Evolutionary conservation across 73 alveolate genomes (phyloP).

Genomic region (Chromera velia): DNA sequence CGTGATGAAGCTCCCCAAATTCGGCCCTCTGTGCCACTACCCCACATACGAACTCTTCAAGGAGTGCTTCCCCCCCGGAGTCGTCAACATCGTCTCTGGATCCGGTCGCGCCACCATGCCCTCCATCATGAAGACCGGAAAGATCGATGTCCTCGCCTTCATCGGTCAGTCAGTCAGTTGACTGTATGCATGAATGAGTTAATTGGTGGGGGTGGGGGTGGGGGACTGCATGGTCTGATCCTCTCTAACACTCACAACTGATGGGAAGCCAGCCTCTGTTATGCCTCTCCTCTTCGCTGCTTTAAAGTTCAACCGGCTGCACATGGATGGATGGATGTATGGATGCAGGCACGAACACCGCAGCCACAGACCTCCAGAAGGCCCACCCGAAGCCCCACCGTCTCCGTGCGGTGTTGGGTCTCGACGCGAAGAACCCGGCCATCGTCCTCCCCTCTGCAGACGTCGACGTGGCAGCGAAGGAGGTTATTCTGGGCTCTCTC

Average conservation of each 20-base stretch:
- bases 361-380: neutral
- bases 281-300: neutral
- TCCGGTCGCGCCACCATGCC: constrained; percentile 37
- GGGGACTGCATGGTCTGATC: too few species aligned
- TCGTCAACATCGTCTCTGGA: constrained; percentile 25
- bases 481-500: constrained; percentile 13
- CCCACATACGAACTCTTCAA: constrained; percentile 21
- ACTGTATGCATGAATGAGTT: too few species aligned
- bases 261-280: constrained; percentile 17
- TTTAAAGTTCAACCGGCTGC: neutral
- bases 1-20: constrained; percentile 29
- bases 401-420: constrained; percentile 9
- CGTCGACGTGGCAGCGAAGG: constrained; percentile 21
- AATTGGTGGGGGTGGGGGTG: too few species aligned
- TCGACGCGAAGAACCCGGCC: constrained; percentile 26
- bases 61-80: constrained; percentile 27
- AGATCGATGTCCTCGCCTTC: constrained; percentile 24
- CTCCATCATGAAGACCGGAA: constrained; percentile 16
- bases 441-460: constrained; percentile 13
- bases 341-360: neutral
- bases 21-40: constrained; percentile 20
- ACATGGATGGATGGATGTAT: neutral
- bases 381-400: constrained; percentile 33
- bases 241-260: too few species aligned
- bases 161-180: too few species aligned